Conservation (phyloP, 2,329 filamentous ascomycete species). For the Scedosporium minutisporum region DNA sequence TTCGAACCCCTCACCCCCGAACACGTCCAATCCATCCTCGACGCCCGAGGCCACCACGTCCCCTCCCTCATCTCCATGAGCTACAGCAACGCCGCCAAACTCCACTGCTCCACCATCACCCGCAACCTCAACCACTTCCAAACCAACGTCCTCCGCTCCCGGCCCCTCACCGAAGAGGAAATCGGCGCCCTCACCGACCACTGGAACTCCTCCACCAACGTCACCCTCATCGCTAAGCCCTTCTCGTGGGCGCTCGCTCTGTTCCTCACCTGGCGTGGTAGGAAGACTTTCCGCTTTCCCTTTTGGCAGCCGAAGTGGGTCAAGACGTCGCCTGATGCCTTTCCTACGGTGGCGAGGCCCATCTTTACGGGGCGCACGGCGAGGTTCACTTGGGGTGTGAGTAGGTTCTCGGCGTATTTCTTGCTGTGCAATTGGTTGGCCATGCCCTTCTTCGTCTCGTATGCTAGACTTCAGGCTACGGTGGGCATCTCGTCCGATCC, state of each 20-base stretch:
- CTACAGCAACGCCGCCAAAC: constrained; percentile 1
- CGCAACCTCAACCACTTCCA: constrained; percentile 6
- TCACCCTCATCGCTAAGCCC: constrained; percentile 19
- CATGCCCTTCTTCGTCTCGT: constrained; percentile 19
- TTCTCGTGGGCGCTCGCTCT: constrained; percentile 14
- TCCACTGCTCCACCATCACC: constrained; percentile 2
- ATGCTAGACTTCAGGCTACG: constrained; percentile 10
- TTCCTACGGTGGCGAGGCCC: constrained; percentile 16
- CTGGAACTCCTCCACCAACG: constrained; percentile 15
- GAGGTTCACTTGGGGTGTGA: constrained; percentile 23
- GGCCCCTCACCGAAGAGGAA: constrained; percentile 25
- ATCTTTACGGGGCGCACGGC: constrained; percentile 18
- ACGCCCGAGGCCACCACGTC: background rate
- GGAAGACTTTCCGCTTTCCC: constrained; percentile 28
- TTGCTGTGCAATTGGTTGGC: constrained; percentile 15
- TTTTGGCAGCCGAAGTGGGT: constrained; percentile 25
- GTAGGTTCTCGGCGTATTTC: constrained; percentile 25
- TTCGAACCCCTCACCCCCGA: background rate
- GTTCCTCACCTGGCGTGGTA: constrained; percentile 17
- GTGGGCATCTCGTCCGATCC: constrained; percentile 3
- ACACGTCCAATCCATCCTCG: constrained; percentile 4
- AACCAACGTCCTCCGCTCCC: constrained; percentile 15
- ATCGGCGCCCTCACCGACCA: constrained; percentile 24
- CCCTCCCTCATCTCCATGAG: background rate
- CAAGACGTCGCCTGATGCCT: constrained; percentile 20